A percentile compares a stretch with the other conserved stretches of the same genome.
Conservation (phyloP, 441 rosid genomes). For the Erysimum cheiri region DNA sequence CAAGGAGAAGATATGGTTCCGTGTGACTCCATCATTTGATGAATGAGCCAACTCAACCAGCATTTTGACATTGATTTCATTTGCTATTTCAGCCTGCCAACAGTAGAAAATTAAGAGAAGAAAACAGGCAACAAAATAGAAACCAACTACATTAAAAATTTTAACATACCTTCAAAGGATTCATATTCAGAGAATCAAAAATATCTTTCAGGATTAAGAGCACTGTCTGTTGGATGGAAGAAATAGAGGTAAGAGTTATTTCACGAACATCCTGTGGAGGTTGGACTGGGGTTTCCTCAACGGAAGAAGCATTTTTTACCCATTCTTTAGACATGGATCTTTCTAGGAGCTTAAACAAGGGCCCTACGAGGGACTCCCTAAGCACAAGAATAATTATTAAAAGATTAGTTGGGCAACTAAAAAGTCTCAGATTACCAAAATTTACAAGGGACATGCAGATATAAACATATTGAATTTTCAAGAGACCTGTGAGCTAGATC, state of each 20-base stretch:
- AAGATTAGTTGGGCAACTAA: slow-evolving; percentile 12
- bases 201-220: slow-evolving; percentile 80
- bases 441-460: slow-evolving; percentile 16
- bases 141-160: slow-evolving; percentile 20
- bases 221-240: slow-evolving; percentile 69
- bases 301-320: slow-evolving; percentile 42
- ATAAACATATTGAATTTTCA: slow-evolving; percentile 29
- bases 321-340: slow-evolving; percentile 62
- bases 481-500: slow-evolving; percentile 78
- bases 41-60: slow-evolving; percentile 75
- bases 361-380: slow-evolving; percentile 81
- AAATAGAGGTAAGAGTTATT: slow-evolving; percentile 46
- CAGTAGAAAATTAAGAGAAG: slow-evolving; percentile 38
- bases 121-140: slow-evolving; percentile 20
- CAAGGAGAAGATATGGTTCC: slow-evolving; percentile 72
- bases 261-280: slow-evolving; percentile 55
- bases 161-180: slow-evolving; percentile 62
- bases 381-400: slow-evolving; percentile 19
- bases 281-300: slow-evolving; percentile 48
- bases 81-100: slow-evolving; percentile 62
- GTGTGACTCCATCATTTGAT: slow-evolving; percentile 64
- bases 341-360: slow-evolving; percentile 81
- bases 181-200: slow-evolving; percentile 50
- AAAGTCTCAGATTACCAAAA: slow-evolving; percentile 22
- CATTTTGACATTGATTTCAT: slow-evolving; percentile 61